Base-by-base conservation (phyloP, 208 protist species). In the Strigomonas galati region DNA sequence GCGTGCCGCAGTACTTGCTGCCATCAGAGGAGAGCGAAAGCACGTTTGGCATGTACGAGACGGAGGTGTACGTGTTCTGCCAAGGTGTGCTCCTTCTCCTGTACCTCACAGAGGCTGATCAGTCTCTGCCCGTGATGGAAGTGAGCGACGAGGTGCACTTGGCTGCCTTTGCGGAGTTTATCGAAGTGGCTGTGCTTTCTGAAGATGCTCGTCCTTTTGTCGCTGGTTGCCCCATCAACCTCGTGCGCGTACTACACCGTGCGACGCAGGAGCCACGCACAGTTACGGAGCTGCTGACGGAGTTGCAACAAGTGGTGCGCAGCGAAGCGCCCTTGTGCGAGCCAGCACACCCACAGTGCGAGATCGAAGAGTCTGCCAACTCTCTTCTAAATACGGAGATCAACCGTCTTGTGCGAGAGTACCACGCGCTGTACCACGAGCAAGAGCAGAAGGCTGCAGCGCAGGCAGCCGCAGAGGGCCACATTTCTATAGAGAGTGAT, bases 61-160 rank as follows among this genome's bases (percentile, higher is more conserved):
- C 27, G 27, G 55, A 61, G 27, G 28, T 61, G 10, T 61, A 61
- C 28, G 55, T 61, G 28, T 61, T 61, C 21, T 61, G 55, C 21
- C 26, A 61, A 28, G 26, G 27, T 15, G 23, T 61, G 27, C 32
- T 61, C 28, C 32, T 61, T 44, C 28, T 61, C 9, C 28, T 61
- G 15, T 61, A 43, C 32, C 32, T 61, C 30, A 28, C 26, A 1
- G 55, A 2, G 27, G 2, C 15, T 5, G 30, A 24, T 14, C n/a
- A 1, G 26, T 5, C 55, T 2, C n/a, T 44, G n/a, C 6, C 21
- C 6, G 55, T 10, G 55, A 37, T 37, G 9, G 55, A 37, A 15
- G 28, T 21, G 28, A 44, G 6, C 30, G 23, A 26, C 1, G 4
- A 9, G 19, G 55, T 7, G 6, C 32, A 26, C 10, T 2, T 61